These are phyloP conservation scores for Eutrema yunnanense DNA, from an alignment of 345 rosid species.

Conservation along the genomic window DNA sequence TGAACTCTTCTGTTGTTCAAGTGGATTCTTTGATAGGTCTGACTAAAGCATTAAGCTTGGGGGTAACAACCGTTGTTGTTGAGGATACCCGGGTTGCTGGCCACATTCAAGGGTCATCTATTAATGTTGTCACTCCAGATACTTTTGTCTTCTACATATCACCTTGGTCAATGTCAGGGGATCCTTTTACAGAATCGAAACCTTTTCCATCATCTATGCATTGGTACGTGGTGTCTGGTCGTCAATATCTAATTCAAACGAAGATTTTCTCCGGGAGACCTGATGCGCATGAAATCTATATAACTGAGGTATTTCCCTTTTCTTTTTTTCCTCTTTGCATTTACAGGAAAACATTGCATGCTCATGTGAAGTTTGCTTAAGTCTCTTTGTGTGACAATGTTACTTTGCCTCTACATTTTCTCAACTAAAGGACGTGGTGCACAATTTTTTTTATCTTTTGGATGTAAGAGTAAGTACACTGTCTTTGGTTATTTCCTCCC, in stretches of 20 bases:
- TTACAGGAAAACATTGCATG: background rate
- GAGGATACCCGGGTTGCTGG: constrained; percentile 92
- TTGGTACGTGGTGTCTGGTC: constrained; percentile 80
- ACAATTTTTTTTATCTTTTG: background rate
- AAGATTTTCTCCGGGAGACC: constrained; percentile 69
- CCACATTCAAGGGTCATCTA: constrained; percentile 76
- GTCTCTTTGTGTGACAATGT: background rate
- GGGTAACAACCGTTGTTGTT: constrained; percentile 63
- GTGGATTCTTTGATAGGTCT: constrained; percentile 58
- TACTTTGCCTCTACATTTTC: background rate
- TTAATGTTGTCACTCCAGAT: constrained; percentile 78
- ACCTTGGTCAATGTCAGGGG: constrained; percentile 56
- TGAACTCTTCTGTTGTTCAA: constrained; percentile 63
- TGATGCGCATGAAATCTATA: constrained; percentile 62
- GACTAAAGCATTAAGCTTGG: constrained; percentile 57
- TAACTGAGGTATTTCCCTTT: constrained; percentile 62
- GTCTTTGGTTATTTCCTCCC: background rate
- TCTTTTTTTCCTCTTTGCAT: background rate
- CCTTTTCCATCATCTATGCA: constrained; percentile 51
- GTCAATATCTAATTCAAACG: constrained; percentile 56
- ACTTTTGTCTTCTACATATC: constrained; percentile 45
- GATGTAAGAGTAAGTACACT: constrained; percentile 1
- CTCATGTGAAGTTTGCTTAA: constrained; percentile 2
- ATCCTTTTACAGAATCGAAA: constrained; percentile 42
- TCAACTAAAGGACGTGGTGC: background rate